Evolutionary conservation across 2,329 filamentous ascomycete species (phyloP).

Genomic region (Phialemonium atrogriseum): DNA sequence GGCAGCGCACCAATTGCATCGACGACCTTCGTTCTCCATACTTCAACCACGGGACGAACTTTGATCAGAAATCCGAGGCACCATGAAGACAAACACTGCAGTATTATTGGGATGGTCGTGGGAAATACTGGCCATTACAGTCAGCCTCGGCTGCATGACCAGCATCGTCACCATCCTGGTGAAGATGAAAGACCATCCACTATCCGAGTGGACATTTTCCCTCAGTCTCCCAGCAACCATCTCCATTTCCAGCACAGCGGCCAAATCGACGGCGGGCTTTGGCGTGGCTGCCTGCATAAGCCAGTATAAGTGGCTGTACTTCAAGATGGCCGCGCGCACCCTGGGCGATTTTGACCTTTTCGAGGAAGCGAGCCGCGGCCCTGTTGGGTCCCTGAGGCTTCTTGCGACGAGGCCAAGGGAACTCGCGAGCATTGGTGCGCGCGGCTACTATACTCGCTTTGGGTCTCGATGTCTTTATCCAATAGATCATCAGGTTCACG

Average conservation of each 20-base stretch:
- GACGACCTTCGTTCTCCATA: too few species aligned
- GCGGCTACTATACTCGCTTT: slow-evolving; percentile 6
- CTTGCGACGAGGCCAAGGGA: slow-evolving; percentile 4
- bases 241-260: slow-evolving; percentile 8
- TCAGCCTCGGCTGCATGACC: slow-evolving; percentile 5
- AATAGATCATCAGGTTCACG: slow-evolving; percentile 8
- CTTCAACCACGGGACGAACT: too few species aligned
- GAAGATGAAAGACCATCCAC: slow-evolving; percentile 5
- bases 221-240: slow-evolving; percentile 10
- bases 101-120: too few species aligned
- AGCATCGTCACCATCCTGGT: slow-evolving; percentile 8
- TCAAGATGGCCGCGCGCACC: slow-evolving; percentile 1
- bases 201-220: slow-evolving; percentile 7
- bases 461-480: slow-evolving; percentile 10
- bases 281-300: slow-evolving; percentile 8
- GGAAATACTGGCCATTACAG: slow-evolving; percentile 5
- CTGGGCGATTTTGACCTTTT: slow-evolving; percentile 11
- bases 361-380: slow-evolving; percentile 11
- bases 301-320: slow-evolving; percentile 13
- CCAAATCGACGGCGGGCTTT: slow-evolving; percentile 6
- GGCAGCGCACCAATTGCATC: too few species aligned
- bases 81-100: too few species aligned
- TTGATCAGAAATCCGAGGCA: too few species aligned
- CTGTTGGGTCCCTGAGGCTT: slow-evolving; percentile 6
- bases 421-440: slow-evolving; percentile 7